Conservation (phyloP, 1,139 yeast species). For the Candida sanyaensis region DNA sequence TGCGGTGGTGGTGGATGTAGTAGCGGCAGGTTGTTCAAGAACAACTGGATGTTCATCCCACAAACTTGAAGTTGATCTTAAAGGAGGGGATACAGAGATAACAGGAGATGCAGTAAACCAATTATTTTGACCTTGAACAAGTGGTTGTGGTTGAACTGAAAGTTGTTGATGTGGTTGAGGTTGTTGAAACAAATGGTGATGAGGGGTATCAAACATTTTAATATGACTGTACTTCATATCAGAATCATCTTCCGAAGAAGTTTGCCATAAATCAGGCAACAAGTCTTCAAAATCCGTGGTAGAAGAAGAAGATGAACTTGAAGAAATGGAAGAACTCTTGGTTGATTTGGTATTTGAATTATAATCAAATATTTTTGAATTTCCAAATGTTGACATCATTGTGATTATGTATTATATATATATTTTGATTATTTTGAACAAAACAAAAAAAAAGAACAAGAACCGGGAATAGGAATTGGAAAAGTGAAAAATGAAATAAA, state of each 20-base stretch:
- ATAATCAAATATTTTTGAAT: background rate
- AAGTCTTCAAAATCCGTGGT: constrained; percentile 27
- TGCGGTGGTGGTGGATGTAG: background rate
- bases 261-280: constrained; percentile 40
- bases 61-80: constrained; percentile 3
- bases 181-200: constrained; percentile 3
- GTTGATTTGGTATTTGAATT: constrained; percentile 1
- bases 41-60: constrained; percentile 3
- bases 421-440: too few species aligned
- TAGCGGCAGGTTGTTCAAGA: background rate
- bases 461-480: background rate
- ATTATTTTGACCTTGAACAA: constrained; percentile 4
- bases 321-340: constrained; percentile 12
- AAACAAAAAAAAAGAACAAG: background rate
- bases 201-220: constrained; percentile 2
- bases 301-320: constrained; percentile 23
- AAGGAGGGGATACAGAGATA: constrained; percentile 9
- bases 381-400: constrained; percentile 8
- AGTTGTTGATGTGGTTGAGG: constrained; percentile 1
- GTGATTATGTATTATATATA: background rate
- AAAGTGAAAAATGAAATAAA: background rate
- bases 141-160: constrained; percentile 1
- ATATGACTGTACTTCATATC: constrained; percentile 1
- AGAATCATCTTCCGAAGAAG: constrained; percentile 17
- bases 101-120: constrained; percentile 7